These are phyloP conservation scores for Rhizopus arrhizus DNA, from an alignment of 371 early-diverging fungal species.

Conservation along the genomic window DNA sequence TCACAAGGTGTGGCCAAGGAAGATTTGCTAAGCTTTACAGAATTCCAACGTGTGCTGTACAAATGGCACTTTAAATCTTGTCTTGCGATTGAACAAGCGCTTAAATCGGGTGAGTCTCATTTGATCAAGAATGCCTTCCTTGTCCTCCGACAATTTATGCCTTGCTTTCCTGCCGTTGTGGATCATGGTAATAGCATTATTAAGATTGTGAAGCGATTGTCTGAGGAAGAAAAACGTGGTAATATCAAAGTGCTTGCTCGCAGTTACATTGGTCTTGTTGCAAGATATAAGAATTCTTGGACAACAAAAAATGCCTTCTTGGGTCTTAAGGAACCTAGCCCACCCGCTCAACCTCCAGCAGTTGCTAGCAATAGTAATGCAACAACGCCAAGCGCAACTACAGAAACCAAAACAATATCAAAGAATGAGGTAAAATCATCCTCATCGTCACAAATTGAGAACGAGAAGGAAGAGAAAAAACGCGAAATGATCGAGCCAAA, in stretches of 20 bases:
- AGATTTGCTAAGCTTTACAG: constrained; percentile 62
- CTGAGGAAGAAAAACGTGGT: constrained; percentile 36
- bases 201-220: constrained; percentile 36
- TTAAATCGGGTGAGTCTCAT: constrained; percentile 69
- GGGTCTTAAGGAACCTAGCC: constrained; percentile 23
- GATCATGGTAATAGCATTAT: constrained; percentile 55
- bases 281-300: constrained; percentile 40
- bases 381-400: not conserved
- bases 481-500: not conserved
- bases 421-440: not conserved
- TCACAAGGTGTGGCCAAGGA: constrained; percentile 53
- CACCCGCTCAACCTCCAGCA: constrained; percentile 7
- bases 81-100: constrained; percentile 45
- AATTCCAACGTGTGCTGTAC: constrained; percentile 72
- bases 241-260: constrained; percentile 49
- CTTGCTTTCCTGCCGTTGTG: constrained; percentile 63
- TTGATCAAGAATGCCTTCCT: constrained; percentile 76
- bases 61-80: constrained; percentile 79
- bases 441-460: not conserved
- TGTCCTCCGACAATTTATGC: constrained; percentile 65
- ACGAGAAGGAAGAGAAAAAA: not conserved
- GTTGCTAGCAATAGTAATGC: no score
- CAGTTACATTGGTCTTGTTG: constrained; percentile 38
- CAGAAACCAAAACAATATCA: not conserved
- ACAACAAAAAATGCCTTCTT: constrained; percentile 34